Conservation (phyloP, 495 filamentous ascomycete species). For the Amorphotheca resinae region DNA sequence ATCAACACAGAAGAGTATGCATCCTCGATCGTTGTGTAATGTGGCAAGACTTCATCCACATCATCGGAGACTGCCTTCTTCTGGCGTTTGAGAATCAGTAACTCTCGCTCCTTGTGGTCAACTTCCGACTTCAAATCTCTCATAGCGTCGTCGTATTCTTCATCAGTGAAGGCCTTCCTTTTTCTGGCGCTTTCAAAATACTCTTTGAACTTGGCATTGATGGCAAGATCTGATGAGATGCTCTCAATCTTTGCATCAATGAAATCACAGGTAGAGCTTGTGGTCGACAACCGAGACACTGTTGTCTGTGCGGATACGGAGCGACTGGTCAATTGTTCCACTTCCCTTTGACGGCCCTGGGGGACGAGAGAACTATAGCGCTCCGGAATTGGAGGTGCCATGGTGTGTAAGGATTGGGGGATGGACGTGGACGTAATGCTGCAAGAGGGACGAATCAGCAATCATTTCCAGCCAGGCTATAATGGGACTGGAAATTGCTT, state of each 20-base stretch:
- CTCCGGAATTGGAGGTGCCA: conserved; percentile 7
- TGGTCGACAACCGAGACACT: conserved; percentile 2
- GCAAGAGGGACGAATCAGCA: too few relatives aligned
- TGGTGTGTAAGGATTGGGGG: conserved; percentile 3
- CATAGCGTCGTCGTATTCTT: conserved; percentile 1
- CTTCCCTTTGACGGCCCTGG: background rate
- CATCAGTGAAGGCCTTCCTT: background rate
- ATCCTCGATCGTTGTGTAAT: conserved; percentile 4
- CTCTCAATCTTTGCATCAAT: conserved; percentile 10
- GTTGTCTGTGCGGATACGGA: conserved; percentile 2
- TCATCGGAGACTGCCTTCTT: conserved; percentile 9
- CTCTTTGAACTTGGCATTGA: conserved; percentile 1
- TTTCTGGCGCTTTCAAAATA: conserved; percentile 1
- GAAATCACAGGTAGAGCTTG: conserved; percentile 6
- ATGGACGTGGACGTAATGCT: too few relatives aligned
- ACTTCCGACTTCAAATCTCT: conserved; percentile 1
- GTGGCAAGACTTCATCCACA: conserved; percentile 6
- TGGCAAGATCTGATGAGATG: conserved; percentile 1
- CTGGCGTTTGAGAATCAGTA: conserved; percentile 6
- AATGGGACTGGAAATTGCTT: too few relatives aligned
- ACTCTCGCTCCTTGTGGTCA: conserved; percentile 4
- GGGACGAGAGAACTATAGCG: conserved; percentile 10
- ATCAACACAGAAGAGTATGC: conserved; percentile 7
- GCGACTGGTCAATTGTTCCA: conserved; percentile 1
- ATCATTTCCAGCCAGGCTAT: too few relatives aligned